These are phyloP conservation scores for Naganishia vaughanmartiniae DNA, from an alignment of 768 basidiomycete species.

Conservation along the genomic window DNA sequence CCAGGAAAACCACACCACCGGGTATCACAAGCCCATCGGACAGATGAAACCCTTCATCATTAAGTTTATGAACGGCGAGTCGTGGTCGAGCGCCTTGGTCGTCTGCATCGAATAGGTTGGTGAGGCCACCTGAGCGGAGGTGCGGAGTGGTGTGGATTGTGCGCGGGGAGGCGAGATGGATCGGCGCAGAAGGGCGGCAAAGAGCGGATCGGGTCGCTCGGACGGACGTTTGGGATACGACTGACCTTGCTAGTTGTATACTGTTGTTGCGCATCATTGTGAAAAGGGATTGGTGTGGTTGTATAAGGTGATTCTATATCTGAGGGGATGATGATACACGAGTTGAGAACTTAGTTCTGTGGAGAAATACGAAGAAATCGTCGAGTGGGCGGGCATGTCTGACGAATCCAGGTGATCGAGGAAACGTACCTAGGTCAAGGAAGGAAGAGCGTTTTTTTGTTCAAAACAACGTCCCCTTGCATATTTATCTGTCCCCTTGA, in stretches of 20 bases:
- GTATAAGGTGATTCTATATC: neutral
- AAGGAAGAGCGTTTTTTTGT: neutral
- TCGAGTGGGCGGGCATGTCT: neutral
- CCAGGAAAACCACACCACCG: conserved; percentile 76
- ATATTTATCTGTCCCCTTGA: neutral
- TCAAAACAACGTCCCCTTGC: no score
- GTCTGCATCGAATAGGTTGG: conserved; percentile 31
- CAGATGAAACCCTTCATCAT: conserved; percentile 45
- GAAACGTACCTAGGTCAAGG: neutral
- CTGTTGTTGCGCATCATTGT: neutral
- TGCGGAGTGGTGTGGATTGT: neutral
- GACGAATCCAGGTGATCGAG: conserved; percentile 6
- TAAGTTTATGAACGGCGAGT: conserved; percentile 46
- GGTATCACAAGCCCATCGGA: conserved; percentile 67
- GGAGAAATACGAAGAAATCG: no score
- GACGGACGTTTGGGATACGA: neutral
- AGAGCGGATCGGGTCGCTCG: neutral
- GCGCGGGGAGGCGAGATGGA: neutral
- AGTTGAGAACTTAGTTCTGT: neutral
- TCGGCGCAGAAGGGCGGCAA: neutral
- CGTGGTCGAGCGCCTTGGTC: conserved; percentile 31
- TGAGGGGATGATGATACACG: neutral
- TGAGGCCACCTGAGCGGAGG: conserved; percentile 12
- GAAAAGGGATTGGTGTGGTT: no score
- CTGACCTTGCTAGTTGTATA: neutral